A percentile compares a stretch with the other conserved stretches of the same genome.
Conservation (phyloP, 306 rosid genomes). For the Medicago truncatula region MtrunA17r5.0-ANR NC_053044.1:47138001-47138500, state of each 20-base stretch:
- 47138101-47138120: slow-evolving; percentile 73
- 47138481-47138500: slow-evolving; percentile 63
- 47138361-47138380: slow-evolving; percentile 71
- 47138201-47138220: slow-evolving; percentile 30
- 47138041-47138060: slow-evolving; percentile 80
- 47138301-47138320: slow-evolving; percentile 51
- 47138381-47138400: slow-evolving; percentile 51
- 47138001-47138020: slow-evolving; percentile 86
- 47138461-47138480: slow-evolving; percentile 45
- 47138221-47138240: neutral
- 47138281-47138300: slow-evolving; percentile 70
- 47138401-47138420: slow-evolving; percentile 54
- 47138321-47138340: slow-evolving; percentile 51
- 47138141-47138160: slow-evolving; percentile 63
- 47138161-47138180: slow-evolving; percentile 64
- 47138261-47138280: slow-evolving; percentile 24
- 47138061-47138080: slow-evolving; percentile 74
- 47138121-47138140: slow-evolving; percentile 60
- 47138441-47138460: slow-evolving; percentile 84
- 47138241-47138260: slow-evolving; percentile 13
- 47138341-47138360: slow-evolving; percentile 45
- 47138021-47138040: slow-evolving; percentile 78
- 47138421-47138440: slow-evolving; percentile 60
- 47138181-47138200: slow-evolving; percentile 51
- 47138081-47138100: slow-evolving; percentile 88